phyloP scores from a whole-genome alignment of 805 yeast species.

The Grigorovia transvaalensis region DNA sequence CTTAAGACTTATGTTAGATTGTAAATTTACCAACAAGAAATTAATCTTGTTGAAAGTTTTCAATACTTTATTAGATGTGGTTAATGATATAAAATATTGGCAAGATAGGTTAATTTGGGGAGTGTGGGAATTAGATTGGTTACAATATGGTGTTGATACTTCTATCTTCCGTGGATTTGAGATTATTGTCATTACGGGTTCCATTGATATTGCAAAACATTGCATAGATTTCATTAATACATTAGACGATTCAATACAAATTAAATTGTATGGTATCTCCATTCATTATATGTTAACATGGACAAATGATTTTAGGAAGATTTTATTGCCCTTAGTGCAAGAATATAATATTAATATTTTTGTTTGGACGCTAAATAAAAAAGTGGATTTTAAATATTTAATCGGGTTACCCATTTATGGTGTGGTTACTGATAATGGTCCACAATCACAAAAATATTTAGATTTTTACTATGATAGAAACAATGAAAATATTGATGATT shows the following conservation, averaged over 20 bases:
- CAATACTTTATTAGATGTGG: slow-evolving; percentile 28
- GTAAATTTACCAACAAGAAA: slow-evolving; percentile 39
- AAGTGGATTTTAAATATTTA: slow-evolving; percentile 21
- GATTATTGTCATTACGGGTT: slow-evolving; percentile 29
- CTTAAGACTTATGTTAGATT: slow-evolving; percentile 39
- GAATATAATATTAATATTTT: slow-evolving; percentile 31
- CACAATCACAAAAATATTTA: slow-evolving; percentile 8
- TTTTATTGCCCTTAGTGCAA: slow-evolving; percentile 24
- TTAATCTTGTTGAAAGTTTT: slow-evolving; percentile 33
- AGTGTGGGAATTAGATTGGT: slow-evolving; percentile 41
- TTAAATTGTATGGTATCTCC: slow-evolving; percentile 50
- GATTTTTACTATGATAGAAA: slow-evolving; percentile 5
- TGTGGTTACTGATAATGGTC: slow-evolving; percentile 26
- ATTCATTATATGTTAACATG: slow-evolving; percentile 35
- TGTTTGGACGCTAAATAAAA: slow-evolving; percentile 44
- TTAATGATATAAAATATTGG: slow-evolving; percentile 37
- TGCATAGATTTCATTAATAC: slow-evolving; percentile 31
- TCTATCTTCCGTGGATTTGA: slow-evolving; percentile 30
- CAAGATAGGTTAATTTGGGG: slow-evolving; percentile 39
- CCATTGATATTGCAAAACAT: slow-evolving; percentile 25
- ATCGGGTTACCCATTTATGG: slow-evolving; percentile 24
- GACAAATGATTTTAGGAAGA: slow-evolving; percentile 29
- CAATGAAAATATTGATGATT: background rate
- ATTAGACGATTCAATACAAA: slow-evolving; percentile 30
- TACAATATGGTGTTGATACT: slow-evolving; percentile 32